phyloP scores from a whole-genome alignment of 768 basidiomycete species.

The Boletellus emodensis region DNA sequence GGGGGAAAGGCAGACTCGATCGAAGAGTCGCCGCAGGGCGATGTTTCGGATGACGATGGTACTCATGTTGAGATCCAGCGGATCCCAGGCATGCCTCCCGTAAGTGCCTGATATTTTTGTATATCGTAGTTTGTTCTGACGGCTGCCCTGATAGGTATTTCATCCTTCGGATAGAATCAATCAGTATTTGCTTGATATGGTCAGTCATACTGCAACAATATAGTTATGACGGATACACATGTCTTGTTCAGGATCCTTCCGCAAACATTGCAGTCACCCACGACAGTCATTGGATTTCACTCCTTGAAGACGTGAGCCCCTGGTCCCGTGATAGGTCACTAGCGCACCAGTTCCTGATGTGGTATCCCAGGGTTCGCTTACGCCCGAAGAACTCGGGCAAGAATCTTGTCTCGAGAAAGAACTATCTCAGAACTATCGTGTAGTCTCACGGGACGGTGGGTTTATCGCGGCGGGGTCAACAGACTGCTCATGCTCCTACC shows the following conservation, averaged over 20 bases:
- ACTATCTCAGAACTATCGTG: neutral
- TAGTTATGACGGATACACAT: neutral
- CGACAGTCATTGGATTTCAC: neutral
- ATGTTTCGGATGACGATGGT: neutral
- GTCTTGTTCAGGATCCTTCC: neutral
- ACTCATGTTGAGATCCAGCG: neutral
- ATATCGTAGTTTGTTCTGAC: neutral
- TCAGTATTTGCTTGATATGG: neutral
- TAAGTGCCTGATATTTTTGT: neutral
- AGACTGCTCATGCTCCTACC: neutral
- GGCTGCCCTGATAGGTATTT: neutral
- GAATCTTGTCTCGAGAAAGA: neutral
- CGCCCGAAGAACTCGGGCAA: neutral
- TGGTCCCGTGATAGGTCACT: too few species aligned
- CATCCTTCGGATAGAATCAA: conserved; percentile 15
- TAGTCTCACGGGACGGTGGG: conserved; percentile 1
- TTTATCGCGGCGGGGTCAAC: too few species aligned
- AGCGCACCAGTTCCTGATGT: neutral
- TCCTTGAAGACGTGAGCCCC: neutral
- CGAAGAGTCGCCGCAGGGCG: neutral
- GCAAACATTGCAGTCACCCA: conserved; percentile 1
- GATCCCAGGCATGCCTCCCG: neutral
- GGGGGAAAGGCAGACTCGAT: too few species aligned
- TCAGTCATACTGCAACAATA: neutral
- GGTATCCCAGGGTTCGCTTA: neutral